These are phyloP conservation scores for Colletotrichum musicola DNA, from an alignment of 2,329 filamentous ascomycete genomes.

Conservation along the genomic window DNA sequence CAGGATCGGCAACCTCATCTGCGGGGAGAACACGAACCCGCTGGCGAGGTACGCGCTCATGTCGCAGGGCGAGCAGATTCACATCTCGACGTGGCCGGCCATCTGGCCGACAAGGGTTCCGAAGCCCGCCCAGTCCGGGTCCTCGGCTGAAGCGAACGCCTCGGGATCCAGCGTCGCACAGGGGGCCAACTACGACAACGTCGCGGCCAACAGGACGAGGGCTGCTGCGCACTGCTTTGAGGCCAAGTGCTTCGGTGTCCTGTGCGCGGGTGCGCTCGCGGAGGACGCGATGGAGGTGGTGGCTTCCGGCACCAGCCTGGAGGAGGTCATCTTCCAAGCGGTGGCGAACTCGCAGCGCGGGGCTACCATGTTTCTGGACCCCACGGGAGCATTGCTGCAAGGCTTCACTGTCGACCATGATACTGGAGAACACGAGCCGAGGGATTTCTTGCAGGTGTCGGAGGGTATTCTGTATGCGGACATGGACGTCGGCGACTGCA, in stretches of 20 bases:
- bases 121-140: neutral
- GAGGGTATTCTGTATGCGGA: slow-evolving; percentile 67
- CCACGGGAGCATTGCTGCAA: slow-evolving; percentile 56
- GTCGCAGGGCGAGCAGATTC: slow-evolving; percentile 67
- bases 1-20: slow-evolving; percentile 64
- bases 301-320: slow-evolving; percentile 44
- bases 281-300: slow-evolving; percentile 52
- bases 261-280: slow-evolving; percentile 60
- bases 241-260: slow-evolving; percentile 67
- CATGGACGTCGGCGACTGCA: slow-evolving; percentile 60
- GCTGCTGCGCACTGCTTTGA: slow-evolving; percentile 70
- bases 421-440: slow-evolving; percentile 40
- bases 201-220: slow-evolving; percentile 64
- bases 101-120: slow-evolving; percentile 62
- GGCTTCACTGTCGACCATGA: slow-evolving; percentile 52
- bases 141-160: neutral
- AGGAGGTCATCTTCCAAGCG: slow-evolving; percentile 46
- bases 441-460: slow-evolving; percentile 55
- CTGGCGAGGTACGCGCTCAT: slow-evolving; percentile 65
- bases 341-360: slow-evolving; percentile 55
- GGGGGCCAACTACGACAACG: slow-evolving; percentile 63
- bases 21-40: slow-evolving; percentile 70
- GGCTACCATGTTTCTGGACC: slow-evolving; percentile 64
- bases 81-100: slow-evolving; percentile 68
- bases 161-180: slow-evolving; percentile 19